A percentile compares a stretch with the other conserved stretches of the same genome.
Evolutionary conservation across 331 rosid species (phyloP).

Genomic region (Telfairia occidentalis): DNA sequence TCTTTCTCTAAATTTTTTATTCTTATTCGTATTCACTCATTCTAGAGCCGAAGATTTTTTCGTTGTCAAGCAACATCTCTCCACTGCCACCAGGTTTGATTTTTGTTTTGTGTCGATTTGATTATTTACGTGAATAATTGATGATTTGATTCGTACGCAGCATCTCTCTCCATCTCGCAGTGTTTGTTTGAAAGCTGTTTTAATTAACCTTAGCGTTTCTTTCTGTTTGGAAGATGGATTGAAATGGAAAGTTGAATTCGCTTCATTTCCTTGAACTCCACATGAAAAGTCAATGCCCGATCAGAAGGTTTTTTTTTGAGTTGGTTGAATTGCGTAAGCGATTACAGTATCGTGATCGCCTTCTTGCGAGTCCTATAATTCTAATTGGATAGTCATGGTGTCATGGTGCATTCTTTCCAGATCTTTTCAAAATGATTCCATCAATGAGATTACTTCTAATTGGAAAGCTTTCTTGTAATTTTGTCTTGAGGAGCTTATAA

Average conservation of each 20-base stretch:
- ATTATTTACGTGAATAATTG: background rate
- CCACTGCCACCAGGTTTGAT: constrained; percentile 67
- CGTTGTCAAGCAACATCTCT: constrained; percentile 58
- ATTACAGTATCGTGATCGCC: background rate
- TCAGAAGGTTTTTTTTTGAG: background rate
- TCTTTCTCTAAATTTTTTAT: constrained; percentile 16
- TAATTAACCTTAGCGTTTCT: background rate
- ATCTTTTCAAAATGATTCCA: background rate
- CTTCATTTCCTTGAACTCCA: background rate
- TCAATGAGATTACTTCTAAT: background rate
- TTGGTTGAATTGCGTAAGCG: background rate
- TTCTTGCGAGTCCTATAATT: background rate
- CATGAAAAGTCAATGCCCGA: background rate
- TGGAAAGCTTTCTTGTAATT: background rate
- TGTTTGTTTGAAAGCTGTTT: background rate
- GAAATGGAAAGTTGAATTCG: background rate
- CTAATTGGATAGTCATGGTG: background rate
- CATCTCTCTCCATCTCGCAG: background rate
- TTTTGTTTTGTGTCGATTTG: background rate
- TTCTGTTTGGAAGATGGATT: background rate
- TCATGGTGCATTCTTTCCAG: background rate
- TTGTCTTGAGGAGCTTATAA: background rate
- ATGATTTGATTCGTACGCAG: background rate
- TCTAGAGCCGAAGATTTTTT: constrained; percentile 38
- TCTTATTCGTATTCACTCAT: constrained; percentile 6